These are phyloP conservation scores for Rhizomucor miehei DNA, from an alignment of 371 early-diverging fungal genomes.

Conservation along the genomic window DNA sequence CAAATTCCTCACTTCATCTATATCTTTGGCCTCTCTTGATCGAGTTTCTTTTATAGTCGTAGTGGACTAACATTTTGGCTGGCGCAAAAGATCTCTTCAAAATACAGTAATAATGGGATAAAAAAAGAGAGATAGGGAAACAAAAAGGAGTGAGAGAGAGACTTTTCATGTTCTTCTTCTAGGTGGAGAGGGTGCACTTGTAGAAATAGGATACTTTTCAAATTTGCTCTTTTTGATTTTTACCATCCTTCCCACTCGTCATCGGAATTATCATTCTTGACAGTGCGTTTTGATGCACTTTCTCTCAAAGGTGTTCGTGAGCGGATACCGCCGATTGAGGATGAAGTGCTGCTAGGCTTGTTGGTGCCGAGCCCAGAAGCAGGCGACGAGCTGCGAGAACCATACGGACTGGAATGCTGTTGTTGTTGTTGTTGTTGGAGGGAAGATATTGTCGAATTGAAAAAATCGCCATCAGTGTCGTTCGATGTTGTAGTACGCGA, in stretches of 20 bases:
- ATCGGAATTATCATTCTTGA: constrained; percentile 45
- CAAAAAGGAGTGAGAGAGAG: too few species aligned
- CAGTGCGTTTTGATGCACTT: constrained; percentile 15
- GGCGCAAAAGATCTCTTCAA: too few species aligned
- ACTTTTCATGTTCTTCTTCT: too few species aligned
- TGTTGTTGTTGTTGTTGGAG: constrained; percentile 38
- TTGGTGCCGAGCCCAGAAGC: constrained; percentile 14
- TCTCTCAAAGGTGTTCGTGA: constrained; percentile 38
- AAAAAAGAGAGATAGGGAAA: too few species aligned
- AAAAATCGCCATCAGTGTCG: constrained; percentile 41
- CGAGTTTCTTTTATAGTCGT: too few species aligned
- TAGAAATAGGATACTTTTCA: too few species aligned
- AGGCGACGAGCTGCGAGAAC: constrained; percentile 36
- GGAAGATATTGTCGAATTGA: constrained; percentile 38
- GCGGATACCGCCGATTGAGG: constrained; percentile 24
- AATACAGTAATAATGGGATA: too few species aligned
- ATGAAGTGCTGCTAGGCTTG: constrained; percentile 9
- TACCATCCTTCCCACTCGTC: constrained; percentile 62
- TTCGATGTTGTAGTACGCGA: constrained; percentile 13
- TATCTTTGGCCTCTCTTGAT: too few species aligned
- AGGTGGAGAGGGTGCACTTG: too few species aligned
- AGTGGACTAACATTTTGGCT: too few species aligned
- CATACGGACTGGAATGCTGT: constrained; percentile 22
- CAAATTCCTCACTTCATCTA: too few species aligned
- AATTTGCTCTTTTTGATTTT: not conserved